Percentiles rank a stretch among this genome's conserved stretches.
Evolutionary conservation across 768 basidiomycete genomes (phyloP).

Genomic region (Neoboletus brunneissimus): DNA sequence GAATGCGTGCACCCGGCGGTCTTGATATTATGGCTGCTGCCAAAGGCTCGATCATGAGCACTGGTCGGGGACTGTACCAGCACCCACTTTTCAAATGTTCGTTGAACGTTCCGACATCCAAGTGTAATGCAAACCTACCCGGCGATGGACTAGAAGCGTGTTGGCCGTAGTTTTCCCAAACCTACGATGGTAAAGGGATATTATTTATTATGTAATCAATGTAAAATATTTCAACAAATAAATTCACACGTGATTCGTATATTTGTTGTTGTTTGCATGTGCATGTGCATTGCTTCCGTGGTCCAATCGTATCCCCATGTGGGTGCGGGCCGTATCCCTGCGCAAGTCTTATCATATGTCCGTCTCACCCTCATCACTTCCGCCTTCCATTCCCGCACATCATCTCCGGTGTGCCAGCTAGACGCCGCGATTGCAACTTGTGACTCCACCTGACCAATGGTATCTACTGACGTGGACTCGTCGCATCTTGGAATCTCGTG

Average conservation of each 20-base stretch:
- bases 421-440: slow-evolving; percentile 2
- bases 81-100: background rate
- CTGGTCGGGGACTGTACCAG: slow-evolving; percentile 14
- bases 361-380: too few species aligned
- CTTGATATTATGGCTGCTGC: slow-evolving; percentile 49
- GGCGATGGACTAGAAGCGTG: background rate
- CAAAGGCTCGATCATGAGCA: slow-evolving; percentile 64
- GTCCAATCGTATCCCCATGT: background rate
- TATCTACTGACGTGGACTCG: background rate
- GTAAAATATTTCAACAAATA: slow-evolving; percentile 3
- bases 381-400: background rate
- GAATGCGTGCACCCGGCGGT: slow-evolving; percentile 24
- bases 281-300: background rate
- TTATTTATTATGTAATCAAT: slow-evolving; percentile 19
- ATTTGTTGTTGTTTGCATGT: background rate
- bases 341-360: slow-evolving; percentile 5
- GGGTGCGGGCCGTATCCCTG: background rate
- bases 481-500: background rate
- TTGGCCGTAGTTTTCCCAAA: slow-evolving; percentile 4
- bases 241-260: background rate
- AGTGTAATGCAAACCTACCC: slow-evolving; percentile 9
- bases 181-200: background rate
- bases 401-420: slow-evolving; percentile 8
- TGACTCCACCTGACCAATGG: background rate
- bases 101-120: background rate